Evolutionary conservation across 805 yeast genomes (phyloP).

Genomic region (Cyberlindnera nakhonratchasimensis): DNA sequence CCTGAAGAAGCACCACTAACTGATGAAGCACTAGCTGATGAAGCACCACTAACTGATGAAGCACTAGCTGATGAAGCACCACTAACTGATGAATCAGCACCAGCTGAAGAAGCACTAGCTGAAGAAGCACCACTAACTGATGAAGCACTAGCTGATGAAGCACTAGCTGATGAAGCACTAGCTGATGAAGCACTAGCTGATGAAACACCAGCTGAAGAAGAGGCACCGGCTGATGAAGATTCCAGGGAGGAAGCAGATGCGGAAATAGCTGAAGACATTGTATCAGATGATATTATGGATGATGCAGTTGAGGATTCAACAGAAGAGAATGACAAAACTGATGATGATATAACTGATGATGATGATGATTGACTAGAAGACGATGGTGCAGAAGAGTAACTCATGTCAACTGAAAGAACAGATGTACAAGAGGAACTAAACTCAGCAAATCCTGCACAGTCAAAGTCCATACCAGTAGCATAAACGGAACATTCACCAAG

Average conservation of each 20-base stretch:
- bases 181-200: neutral
- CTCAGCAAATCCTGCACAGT: constrained; percentile 8
- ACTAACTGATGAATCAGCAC: neutral
- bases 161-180: neutral
- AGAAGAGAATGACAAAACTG: too few species aligned
- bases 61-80: neutral
- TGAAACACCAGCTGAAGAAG: constrained; percentile 2
- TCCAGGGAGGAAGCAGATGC: constrained; percentile 5
- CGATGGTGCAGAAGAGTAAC: neutral
- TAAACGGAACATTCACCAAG: constrained; percentile 10
- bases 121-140: neutral
- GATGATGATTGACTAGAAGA: neutral
- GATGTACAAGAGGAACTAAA: constrained; percentile 3
- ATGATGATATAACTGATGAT: neutral
- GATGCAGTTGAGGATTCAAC: constrained; percentile 2
- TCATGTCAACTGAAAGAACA: neutral
- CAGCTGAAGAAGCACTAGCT: neutral
- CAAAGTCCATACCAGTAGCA: constrained; percentile 9
- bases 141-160: neutral
- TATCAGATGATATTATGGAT: constrained; percentile 1
- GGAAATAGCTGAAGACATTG: neutral
- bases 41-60: neutral
- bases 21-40: constrained; percentile 2
- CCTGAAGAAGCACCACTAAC: neutral
- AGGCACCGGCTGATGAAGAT: neutral